A percentile compares a stretch with the other conserved stretches of the same genome.
Conservation (phyloP, 345 rosid species). For the Linum tenue region DNA sequence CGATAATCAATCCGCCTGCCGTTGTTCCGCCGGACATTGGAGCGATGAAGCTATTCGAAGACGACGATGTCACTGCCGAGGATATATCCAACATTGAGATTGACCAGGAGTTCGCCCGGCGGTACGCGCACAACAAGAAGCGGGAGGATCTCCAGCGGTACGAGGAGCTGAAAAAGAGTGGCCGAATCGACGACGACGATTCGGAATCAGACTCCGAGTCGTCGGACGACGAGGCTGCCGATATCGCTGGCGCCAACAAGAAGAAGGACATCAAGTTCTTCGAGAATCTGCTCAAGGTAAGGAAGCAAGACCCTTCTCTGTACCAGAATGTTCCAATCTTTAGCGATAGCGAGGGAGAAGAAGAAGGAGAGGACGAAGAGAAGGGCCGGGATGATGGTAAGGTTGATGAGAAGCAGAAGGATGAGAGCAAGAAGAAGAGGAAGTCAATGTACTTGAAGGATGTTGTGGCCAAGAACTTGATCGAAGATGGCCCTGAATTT, state of each 20-base stretch:
- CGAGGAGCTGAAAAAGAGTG: slow-evolving; percentile 41
- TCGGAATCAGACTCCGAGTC: slow-evolving; percentile 23
- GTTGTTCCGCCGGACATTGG: slow-evolving; percentile 4
- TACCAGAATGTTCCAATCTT: slow-evolving; percentile 32
- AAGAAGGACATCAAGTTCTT: slow-evolving; percentile 34
- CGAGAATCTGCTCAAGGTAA: slow-evolving; percentile 42
- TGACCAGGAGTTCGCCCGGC: slow-evolving; percentile 40
- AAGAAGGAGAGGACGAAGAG: slow-evolving; percentile 13
- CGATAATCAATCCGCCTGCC: no score
- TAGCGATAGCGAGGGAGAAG: slow-evolving; percentile 36
- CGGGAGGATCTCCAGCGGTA: slow-evolving; percentile 55
- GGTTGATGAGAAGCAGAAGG: slow-evolving; percentile 3
- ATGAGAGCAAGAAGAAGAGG: slow-evolving; percentile 18
- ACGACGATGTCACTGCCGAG: slow-evolving; percentile 20
- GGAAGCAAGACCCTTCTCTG: slow-evolving; percentile 39
- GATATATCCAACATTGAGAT: slow-evolving; percentile 42
- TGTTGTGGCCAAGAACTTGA: slow-evolving; percentile 54
- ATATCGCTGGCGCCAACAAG: slow-evolving; percentile 10
- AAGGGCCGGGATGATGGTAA: not conserved
- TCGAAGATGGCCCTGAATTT: slow-evolving; percentile 63
- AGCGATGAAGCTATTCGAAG: slow-evolving; percentile 40
- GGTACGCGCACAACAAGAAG: slow-evolving; percentile 50
- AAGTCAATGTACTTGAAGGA: slow-evolving; percentile 54
- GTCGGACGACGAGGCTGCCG: slow-evolving; percentile 22
- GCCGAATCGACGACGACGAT: slow-evolving; percentile 23